Base-by-base conservation (phyloP, 164 flowering plant species). In the Cinnamomum micranthum region DNA sequence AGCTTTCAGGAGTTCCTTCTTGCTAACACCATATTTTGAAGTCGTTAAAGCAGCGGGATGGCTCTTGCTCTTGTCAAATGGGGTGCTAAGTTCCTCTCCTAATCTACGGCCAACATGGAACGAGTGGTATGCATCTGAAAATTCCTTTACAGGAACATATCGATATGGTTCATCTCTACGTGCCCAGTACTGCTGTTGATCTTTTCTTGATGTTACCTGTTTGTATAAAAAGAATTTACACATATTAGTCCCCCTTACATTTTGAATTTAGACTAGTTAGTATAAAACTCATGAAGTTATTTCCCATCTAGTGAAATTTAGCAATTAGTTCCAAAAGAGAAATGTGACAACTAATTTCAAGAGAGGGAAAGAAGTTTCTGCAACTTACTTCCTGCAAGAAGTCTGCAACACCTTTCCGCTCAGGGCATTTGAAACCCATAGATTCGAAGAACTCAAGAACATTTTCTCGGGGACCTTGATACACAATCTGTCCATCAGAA, bases 111-210 rank as follows among this genome's bases (percentile, higher is more conserved):
- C 90, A 13, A 83, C 71, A n/a, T 82, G 88, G 60, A 83, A 87
- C 25, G 89, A 84, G 78, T 82, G 75, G 71, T 75, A 85, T 20
- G 85, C 83, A 24, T 87, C 85, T 27, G 86, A 74, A 75, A 87
- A 86, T 51, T 89, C 86, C 41, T 74, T 81, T 5, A 75, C 84
- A 0, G 89, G 55, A 15, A 89, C 71, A 74, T 69, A 89, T n/a
- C 69, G 80, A 62, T 89, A 87, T 51, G 89, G 84, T 71, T 81
- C 81, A 15, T 84, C 86, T 71, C 47, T 76, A 1, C 55, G 23
- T 47, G 74, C 82, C 91, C 91, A 89, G 73, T 90, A 90, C 73
- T 89, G 94, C 78, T 80, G 80, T 74, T 90, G 94, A 80, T 90
- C 94, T 81, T 89, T 90, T 76, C 82, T 84, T 15, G 69, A 67